Conservation (phyloP, 1,284 basidiomycete genomes). For the Acaromyces ingoldii region DNA sequence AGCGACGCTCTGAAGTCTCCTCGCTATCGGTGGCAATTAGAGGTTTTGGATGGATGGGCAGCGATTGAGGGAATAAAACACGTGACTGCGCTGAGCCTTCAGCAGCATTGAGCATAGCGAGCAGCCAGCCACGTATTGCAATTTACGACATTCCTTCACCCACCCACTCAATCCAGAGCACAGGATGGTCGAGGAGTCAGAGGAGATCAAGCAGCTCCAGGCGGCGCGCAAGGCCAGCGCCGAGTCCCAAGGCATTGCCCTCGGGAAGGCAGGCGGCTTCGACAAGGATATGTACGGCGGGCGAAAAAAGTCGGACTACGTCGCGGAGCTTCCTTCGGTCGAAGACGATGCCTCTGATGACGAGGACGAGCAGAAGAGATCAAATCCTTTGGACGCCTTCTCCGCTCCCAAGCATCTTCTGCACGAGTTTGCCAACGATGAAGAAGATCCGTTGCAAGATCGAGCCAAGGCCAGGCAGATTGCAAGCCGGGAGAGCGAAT, state of each 20-base stretch:
- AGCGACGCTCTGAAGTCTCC: too few relatives aligned
- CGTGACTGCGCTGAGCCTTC: too few relatives aligned
- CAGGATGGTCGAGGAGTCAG: slow-evolving; percentile 17
- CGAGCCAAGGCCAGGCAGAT: slow-evolving; percentile 88
- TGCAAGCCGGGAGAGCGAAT: slow-evolving; percentile 87
- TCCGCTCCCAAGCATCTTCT: slow-evolving; percentile 90
- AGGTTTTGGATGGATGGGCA: too few relatives aligned
- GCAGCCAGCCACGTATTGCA: too few relatives aligned
- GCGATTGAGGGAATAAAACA: too few relatives aligned
- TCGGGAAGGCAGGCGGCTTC: slow-evolving; percentile 27
- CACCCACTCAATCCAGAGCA: too few relatives aligned
- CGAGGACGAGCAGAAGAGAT: slow-evolving; percentile 13
- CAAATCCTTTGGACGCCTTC: slow-evolving; percentile 49
- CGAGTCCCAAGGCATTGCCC: slow-evolving; percentile 3
- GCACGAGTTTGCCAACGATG: slow-evolving; percentile 86
- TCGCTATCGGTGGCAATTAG: too few relatives aligned
- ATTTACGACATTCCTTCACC: too few relatives aligned
- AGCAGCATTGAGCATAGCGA: too few relatives aligned
- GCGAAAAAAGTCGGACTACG: slow-evolving; percentile 29
- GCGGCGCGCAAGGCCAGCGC: slow-evolving; percentile 21
- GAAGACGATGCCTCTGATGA: slow-evolving; percentile 23
- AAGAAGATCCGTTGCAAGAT: slow-evolving; percentile 87
- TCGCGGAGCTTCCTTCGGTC: slow-evolving; percentile 29
- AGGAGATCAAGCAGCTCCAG: slow-evolving; percentile 30
- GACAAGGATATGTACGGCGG: slow-evolving; percentile 36